Base-by-base conservation (phyloP, 805 yeast species). In the Ogataea henricii region DNA sequence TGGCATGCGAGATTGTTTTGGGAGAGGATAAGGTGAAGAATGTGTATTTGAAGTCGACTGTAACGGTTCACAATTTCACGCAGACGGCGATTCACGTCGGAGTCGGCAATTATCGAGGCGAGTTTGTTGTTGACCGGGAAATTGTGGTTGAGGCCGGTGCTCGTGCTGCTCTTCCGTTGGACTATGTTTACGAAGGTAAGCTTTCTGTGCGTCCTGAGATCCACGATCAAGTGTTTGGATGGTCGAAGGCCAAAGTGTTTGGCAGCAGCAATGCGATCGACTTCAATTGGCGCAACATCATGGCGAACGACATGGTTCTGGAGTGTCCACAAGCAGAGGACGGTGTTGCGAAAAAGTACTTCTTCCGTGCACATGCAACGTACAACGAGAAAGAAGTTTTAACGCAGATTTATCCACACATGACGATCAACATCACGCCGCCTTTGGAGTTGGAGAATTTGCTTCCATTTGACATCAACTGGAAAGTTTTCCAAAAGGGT, bases 401-500 rank as follows among this genome's bases (percentile, higher is more conserved):
- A 21, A 77, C 87, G 0, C 73, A 76, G 48, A 76, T 87, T 1
- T 95, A 89, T 59, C 99, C 99, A 0, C 94, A 88, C 58, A 77
- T 92, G 87, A 77, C 73, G 7, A 68, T 94, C 20, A 76, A 82
- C 3, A 68, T 94, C 6, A 82, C 94, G 0, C 89, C 98, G 0
- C 98, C 99, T 0, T 67, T 94, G 39, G 88, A 87, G 56, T 73
- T 94, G 48, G 90, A 87, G 55, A 94, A 94, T 59, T 70, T 89
- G 43, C 65, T 95, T 42, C 98, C 99, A 0, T 87, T 78, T 61
- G 96, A 88, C 57, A 66, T 92, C 37, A 73, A 79, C 16, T 89
- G 86, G 67, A 73, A 86, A 47, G 73, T 94, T 12, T 87, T 85
- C 64, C 94, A 90, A 63, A 87, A 88, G 58, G 82, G 81, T 17